Evolutionary conservation across 2,329 filamentous ascomycete genomes (phyloP).

Genomic region (Samsoniella hepiali): DNA sequence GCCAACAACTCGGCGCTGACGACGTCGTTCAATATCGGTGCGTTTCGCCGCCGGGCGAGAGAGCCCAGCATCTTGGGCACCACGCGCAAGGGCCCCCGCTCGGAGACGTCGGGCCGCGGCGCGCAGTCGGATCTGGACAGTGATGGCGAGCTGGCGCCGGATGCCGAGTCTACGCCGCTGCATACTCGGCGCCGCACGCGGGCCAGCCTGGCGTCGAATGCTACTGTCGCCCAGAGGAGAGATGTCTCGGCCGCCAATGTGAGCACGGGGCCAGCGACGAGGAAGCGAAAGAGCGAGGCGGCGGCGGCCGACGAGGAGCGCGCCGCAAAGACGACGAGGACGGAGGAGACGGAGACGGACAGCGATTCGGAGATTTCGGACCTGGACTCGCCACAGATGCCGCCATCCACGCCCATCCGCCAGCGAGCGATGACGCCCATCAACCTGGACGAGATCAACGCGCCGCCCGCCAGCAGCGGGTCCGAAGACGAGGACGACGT

Average conservation of each 20-base stretch:
- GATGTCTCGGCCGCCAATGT: slow-evolving; percentile 27
- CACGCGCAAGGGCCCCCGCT: slow-evolving; percentile 34
- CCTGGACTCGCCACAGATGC: slow-evolving; percentile 35
- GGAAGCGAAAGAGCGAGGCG: slow-evolving; percentile 55
- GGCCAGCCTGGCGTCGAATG: slow-evolving; percentile 25
- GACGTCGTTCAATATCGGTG: slow-evolving; percentile 53
- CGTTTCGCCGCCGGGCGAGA: slow-evolving; percentile 54
- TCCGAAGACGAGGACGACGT: slow-evolving; percentile 42
- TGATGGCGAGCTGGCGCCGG: slow-evolving; percentile 53
- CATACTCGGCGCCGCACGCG: slow-evolving; percentile 43
- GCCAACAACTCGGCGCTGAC: slow-evolving; percentile 45
- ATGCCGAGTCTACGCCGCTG: slow-evolving; percentile 66
- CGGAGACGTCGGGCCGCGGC: slow-evolving; percentile 32
- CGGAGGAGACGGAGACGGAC: slow-evolving; percentile 21
- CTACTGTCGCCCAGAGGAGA: slow-evolving; percentile 17
- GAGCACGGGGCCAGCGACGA: slow-evolving; percentile 38
- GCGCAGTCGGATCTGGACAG: slow-evolving; percentile 41
- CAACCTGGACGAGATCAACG: slow-evolving; percentile 48
- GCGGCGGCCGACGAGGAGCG: slow-evolving; percentile 22
- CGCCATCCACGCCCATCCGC: slow-evolving; percentile 25
- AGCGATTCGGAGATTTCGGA: slow-evolving; percentile 40
- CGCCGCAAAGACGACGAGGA: neutral
- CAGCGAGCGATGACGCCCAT: slow-evolving; percentile 42
- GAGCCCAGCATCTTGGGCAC: slow-evolving; percentile 62
- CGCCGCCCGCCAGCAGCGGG: slow-evolving; percentile 54